These are phyloP conservation scores for Rubia yunnanensis DNA, from an alignment of 257 asterid genomes.

Conservation along the genomic window DNA sequence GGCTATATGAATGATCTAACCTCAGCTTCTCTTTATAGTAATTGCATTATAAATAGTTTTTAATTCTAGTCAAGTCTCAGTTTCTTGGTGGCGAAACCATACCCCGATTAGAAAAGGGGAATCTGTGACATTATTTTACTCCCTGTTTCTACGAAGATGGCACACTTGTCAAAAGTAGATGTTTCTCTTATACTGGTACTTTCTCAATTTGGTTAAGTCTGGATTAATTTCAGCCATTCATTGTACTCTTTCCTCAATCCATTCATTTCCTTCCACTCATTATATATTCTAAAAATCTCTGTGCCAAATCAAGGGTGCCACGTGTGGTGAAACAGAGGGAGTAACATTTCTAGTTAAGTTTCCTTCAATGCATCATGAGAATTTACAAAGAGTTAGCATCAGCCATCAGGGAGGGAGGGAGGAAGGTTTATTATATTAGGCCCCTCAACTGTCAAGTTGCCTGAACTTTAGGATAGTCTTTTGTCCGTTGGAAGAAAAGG, in stretches of 20 bases:
- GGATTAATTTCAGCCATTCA: too few species aligned
- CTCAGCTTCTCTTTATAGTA: background rate
- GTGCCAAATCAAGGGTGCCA: too few species aligned
- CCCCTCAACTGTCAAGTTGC: background rate
- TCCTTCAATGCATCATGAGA: background rate
- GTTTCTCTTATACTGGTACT: too few species aligned
- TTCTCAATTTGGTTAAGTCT: too few species aligned
- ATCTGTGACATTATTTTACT: background rate
- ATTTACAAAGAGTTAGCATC: background rate
- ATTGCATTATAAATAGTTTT: background rate
- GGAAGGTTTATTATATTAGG: too few species aligned
- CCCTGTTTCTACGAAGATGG: background rate
- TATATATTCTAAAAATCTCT: background rate
- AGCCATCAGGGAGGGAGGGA: too few species aligned
- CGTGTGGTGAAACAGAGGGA: too few species aligned
- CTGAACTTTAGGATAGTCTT: background rate
- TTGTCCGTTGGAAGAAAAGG: background rate
- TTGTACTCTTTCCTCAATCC: too few species aligned
- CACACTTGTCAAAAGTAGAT: too few species aligned
- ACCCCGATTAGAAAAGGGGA: background rate
- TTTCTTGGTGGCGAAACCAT: background rate
- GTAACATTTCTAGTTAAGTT: background rate
- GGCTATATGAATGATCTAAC: background rate
- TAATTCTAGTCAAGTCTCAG: background rate
- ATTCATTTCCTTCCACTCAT: background rate